Evolutionary conservation across 1,139 yeast genomes (phyloP), one percentile per base, ranked within the genome.

Genomic region (Debaryomyces fabryi): DNA sequence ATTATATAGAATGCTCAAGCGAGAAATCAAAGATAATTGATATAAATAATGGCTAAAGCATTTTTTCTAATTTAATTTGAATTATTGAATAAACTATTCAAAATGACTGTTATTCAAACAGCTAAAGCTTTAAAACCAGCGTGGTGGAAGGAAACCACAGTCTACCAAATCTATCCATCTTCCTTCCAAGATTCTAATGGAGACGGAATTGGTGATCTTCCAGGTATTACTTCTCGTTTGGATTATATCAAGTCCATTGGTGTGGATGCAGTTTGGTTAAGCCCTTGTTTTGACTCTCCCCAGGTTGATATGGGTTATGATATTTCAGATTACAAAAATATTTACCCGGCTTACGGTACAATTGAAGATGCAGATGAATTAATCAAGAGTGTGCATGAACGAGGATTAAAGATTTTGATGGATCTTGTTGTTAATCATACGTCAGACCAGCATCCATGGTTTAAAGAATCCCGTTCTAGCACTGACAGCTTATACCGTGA

Each of bases 271-370:
- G 65, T 82, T 36, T 82, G 86, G 86, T 64, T 81, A 50, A 76
- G 79, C 29, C 86, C 86, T 35, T 76, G 78, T 70, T 81, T 72
- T 63, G 81, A 78, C 52, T 78, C 83, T 3, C 86, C 86, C 4
- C 82, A 78, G 58, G 79, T 76, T 40, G 86, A 82, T 58, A 81
- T 81, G 86, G 86, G 86, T 2, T 82, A 82, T 59, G 86, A 82
- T 57, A 78, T 82, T 54, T 67, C 79, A 34, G 78, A 82, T 62
- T 82, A 82, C 60, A 71, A 78, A 57, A 71, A 65, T 16, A 72
- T 82, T 34, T 74, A 80, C 58, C 77, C 80, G 3, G 68, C 67
- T 52, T 82, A 79, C 58, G 86, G 86, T 42, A 72, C 82, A 9
- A 61, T 79, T 63, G 73, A 74, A 45, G 83, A 78, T 55, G 73